These are phyloP conservation scores for Ploettnerulaceae sp. DNA, from an alignment of 2,329 filamentous ascomycete genomes.

Conservation along the genomic window DNA sequence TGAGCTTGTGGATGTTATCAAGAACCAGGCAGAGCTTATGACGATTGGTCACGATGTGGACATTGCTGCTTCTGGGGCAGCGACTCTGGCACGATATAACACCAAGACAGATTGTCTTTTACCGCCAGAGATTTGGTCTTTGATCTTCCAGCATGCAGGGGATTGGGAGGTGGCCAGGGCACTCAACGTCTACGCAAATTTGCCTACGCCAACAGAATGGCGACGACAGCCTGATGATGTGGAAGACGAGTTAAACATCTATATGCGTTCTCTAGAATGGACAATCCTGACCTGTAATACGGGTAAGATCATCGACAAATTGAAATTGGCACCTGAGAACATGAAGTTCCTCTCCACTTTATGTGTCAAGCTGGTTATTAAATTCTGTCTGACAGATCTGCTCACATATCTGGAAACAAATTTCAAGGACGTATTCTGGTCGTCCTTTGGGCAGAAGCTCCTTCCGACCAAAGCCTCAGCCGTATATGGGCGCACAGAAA, in stretches of 20 bases:
- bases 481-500: conserved; percentile 77
- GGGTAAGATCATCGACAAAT: conserved; percentile 65
- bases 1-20: conserved; percentile 68
- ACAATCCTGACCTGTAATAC: conserved; percentile 71
- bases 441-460: conserved; percentile 75
- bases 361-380: conserved; percentile 84
- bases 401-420: conserved; percentile 66
- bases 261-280: conserved; percentile 78
- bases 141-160: conserved; percentile 75
- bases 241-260: conserved; percentile 62
- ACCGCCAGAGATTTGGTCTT: conserved; percentile 84
- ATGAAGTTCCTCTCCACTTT: conserved; percentile 70
- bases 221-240: conserved; percentile 53
- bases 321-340: conserved; percentile 65
- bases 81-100: conserved; percentile 41
- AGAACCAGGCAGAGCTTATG: conserved; percentile 72
- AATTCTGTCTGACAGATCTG: conserved; percentile 78
- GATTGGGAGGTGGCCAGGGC: conserved; percentile 90
- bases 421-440: conserved; percentile 73
- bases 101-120: conserved; percentile 44
- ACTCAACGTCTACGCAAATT: conserved; percentile 72
- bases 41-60: conserved; percentile 66
- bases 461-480: conserved; percentile 84
- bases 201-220: conserved; percentile 72
- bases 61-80: conserved; percentile 33